Evolutionary conservation across 805 yeast genomes (phyloP).

Genomic region (Starmerella lactis-condensi): DNA sequence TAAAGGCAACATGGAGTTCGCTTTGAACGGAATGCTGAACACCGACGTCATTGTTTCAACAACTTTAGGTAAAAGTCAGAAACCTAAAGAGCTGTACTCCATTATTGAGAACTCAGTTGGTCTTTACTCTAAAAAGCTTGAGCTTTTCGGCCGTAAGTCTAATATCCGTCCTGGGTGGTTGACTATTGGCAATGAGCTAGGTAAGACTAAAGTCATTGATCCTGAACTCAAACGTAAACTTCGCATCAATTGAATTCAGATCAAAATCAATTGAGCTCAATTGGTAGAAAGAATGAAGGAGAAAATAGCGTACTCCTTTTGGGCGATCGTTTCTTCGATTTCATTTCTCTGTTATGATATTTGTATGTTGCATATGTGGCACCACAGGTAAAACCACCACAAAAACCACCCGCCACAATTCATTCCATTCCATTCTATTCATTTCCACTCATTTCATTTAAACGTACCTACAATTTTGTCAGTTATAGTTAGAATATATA

Average conservation of each 20-base stretch:
- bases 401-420: too few relatives aligned
- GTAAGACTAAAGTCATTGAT: constrained; percentile 9
- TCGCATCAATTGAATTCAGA: background rate
- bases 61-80: constrained; percentile 74
- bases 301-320: background rate
- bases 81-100: constrained; percentile 80
- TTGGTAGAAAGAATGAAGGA: background rate
- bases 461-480: too few relatives aligned
- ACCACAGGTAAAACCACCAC: too few relatives aligned
- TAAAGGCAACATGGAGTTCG: constrained; percentile 50
- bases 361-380: too few relatives aligned
- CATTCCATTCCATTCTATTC: too few relatives aligned
- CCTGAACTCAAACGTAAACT: constrained; percentile 7
- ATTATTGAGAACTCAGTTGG: constrained; percentile 77
- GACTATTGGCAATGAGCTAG: constrained; percentile 21
- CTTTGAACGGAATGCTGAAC: constrained; percentile 47
- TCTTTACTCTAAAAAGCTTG: constrained; percentile 54
- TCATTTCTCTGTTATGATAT: too few relatives aligned
- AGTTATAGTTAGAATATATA: too few relatives aligned
- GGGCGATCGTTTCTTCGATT: too few relatives aligned
- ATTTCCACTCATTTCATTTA: too few relatives aligned
- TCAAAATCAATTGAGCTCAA: background rate
- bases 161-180: constrained; percentile 84
- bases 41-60: constrained; percentile 56
- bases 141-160: constrained; percentile 75